Percentiles rank a stretch among this genome's conserved stretches.
Evolutionary conservation across 2,329 filamentous ascomycete genomes (phyloP).

Genomic region (Metarhizium brunneum): DNA sequence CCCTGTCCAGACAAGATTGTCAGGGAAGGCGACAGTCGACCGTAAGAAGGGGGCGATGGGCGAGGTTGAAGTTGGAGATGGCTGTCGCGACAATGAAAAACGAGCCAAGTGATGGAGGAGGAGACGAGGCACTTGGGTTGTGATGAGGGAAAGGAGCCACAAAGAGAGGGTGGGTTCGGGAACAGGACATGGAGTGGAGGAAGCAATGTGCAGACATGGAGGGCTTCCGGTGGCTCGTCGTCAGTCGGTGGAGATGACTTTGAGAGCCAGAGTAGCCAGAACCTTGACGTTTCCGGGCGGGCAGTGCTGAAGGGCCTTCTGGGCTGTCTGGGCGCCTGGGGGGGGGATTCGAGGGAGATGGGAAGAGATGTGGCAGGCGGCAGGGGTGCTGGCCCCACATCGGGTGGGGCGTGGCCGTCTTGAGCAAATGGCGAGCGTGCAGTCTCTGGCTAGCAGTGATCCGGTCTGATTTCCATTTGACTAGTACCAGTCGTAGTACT

Average conservation of each 20-base stretch:
- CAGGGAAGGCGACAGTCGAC: not conserved
- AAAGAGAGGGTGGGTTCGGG: not conserved
- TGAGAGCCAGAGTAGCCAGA: too few relatives aligned
- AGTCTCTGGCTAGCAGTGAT: too few relatives aligned
- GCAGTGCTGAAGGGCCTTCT: too few relatives aligned
- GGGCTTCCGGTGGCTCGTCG: not conserved
- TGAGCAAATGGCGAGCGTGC: too few relatives aligned
- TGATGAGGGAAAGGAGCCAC: not conserved
- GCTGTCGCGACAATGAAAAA: not conserved
- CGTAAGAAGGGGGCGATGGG: not conserved
- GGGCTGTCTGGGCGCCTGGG: too few relatives aligned
- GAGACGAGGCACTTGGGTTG: not conserved
- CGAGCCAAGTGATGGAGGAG: not conserved
- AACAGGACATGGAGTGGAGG: not conserved
- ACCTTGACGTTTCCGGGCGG: not conserved
- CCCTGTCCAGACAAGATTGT: not conserved
- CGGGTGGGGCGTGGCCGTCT: too few relatives aligned
- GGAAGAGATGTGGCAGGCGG: too few relatives aligned
- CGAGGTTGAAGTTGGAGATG: not conserved
- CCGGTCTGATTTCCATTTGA: too few relatives aligned
- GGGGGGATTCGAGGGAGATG: too few relatives aligned
- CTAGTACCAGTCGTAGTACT: too few relatives aligned
- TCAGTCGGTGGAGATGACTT: not conserved
- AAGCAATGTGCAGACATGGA: not conserved
- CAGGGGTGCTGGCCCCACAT: too few relatives aligned